Base-by-base conservation (phyloP, 2,329 filamentous ascomycete species). In the Penicillium sp. region DNA sequence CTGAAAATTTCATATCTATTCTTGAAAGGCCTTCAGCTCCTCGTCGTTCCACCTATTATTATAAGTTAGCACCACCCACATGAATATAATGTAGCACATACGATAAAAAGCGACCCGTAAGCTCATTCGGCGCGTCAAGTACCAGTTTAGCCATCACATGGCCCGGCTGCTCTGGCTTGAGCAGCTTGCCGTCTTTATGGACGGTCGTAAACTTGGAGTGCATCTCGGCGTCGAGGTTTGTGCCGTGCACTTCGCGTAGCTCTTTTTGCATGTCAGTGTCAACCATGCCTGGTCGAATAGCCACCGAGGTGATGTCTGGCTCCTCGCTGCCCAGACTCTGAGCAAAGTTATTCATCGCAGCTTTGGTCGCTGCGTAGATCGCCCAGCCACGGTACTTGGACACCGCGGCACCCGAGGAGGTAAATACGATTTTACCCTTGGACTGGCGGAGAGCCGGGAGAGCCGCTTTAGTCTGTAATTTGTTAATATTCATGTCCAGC, bases 121-220 rank as follows among this genome's bases (percentile, higher is more conserved):
- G 64, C 12, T 80, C 75, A 37, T 68, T 76, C 3, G 76, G 71
- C 4, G 79, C 84, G 31, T 75, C 70, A 11, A 85, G 61, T 0
- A 80, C 82, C 45, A 96, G 70, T 54, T 77, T 83, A 2, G 88
- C 89, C 64, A 96, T 90, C 9, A 95, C 86, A 62, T 81, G 70
- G 0, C 87, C 90, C 0, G 90, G 85, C 64, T 88, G 82, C 54
- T 95, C 86, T 0, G 89, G 86, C 64, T 75, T 80, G 47, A 95
- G 69, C 33, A 96, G 66, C 33, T 75, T 76, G 10, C 88, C 88
- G 4, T 76, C 73, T 48, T 79, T 74, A 58, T 88, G 82, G 11
- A 84, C 73, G 1, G 76, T 70, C 9, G 77, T 70, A 54, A 96
- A 96, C 52, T 76, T 80, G 12, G 69, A 63, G 15, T 70, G 70